These are phyloP conservation scores for Globisporangium takayamanum DNA, from an alignment of 352 stramenopile species.

Conservation along the genomic window DNA sequence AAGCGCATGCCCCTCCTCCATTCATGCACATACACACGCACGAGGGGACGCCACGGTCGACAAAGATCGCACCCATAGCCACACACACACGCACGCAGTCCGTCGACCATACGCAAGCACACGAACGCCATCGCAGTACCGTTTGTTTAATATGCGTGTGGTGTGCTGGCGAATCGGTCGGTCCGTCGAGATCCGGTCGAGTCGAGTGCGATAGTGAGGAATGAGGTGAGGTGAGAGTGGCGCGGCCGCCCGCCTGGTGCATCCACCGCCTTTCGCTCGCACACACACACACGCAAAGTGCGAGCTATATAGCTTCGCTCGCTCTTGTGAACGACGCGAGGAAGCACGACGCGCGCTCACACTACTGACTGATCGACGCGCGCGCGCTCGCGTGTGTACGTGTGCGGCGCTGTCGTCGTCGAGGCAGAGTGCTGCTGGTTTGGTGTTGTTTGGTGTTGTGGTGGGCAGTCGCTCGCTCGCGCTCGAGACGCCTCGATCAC, in stretches of 20 bases:
- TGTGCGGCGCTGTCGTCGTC: too few relatives aligned
- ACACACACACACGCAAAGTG: not conserved
- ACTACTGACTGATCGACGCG: too few relatives aligned
- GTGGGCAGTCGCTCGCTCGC: not conserved
- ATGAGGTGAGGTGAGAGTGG: not conserved
- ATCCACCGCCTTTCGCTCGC: slow-evolving; percentile 1
- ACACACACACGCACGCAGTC: not conserved
- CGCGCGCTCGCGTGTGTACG: too few relatives aligned
- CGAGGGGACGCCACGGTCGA: not conserved
- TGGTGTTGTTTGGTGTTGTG: not conserved
- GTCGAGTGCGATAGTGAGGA: not conserved
- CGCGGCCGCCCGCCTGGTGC: not conserved
- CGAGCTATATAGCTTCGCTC: not conserved
- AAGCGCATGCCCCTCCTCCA: not conserved
- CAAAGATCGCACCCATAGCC: not conserved
- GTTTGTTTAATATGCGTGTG: too few relatives aligned
- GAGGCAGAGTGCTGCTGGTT: too few relatives aligned
- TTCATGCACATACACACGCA: not conserved
- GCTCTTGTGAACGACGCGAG: not conserved
- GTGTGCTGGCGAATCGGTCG: too few relatives aligned
- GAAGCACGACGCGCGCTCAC: too few relatives aligned
- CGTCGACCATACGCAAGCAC: not conserved
- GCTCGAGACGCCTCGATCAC: not conserved
- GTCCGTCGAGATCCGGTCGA: not conserved
- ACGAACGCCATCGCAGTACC: too few relatives aligned